Percentiles rank a stretch among this genome's conserved stretches.
phyloP scores from a whole-genome alignment of 2,329 filamentous ascomycete species.

The Monosporascus sp. region DNA sequence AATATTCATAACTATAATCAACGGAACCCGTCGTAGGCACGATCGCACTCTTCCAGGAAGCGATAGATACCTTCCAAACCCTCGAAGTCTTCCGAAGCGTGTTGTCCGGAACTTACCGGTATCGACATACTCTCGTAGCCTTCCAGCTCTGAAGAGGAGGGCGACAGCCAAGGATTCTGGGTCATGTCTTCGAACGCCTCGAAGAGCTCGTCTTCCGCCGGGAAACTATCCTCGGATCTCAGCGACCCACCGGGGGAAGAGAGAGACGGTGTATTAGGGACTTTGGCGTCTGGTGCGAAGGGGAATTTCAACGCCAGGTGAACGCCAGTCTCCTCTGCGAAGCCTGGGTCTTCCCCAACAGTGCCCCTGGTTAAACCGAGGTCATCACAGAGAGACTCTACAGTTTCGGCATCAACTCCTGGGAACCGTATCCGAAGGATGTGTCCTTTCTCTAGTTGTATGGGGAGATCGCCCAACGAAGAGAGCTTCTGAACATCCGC shows the following conservation, averaged over 20 bases:
- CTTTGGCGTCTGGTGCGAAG: constrained; percentile 59
- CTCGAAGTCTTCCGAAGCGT: constrained; percentile 44
- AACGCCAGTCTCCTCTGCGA: constrained; percentile 60
- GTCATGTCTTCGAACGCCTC: constrained; percentile 32
- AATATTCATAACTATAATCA: neutral
- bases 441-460: constrained; percentile 63
- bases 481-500: constrained; percentile 77
- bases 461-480: constrained; percentile 74
- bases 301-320: constrained; percentile 78
- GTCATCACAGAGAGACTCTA: constrained; percentile 80
- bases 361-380: constrained; percentile 76
- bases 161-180: constrained; percentile 44
- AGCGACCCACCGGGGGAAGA: constrained; percentile 45
- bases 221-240: constrained; percentile 32
- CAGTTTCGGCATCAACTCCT: constrained; percentile 77
- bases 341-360: constrained; percentile 70
- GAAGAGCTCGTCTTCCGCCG: constrained; percentile 32
- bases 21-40: constrained; percentile 14
- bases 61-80: constrained; percentile 53
- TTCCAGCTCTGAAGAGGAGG: constrained; percentile 35
- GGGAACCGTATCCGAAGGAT: constrained; percentile 80
- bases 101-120: constrained; percentile 36
- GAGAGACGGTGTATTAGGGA: constrained; percentile 21
- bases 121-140: constrained; percentile 48
- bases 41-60: constrained; percentile 54